phyloP scores from a whole-genome alignment of 129 eudicot genomes.

The Lactuca sativa region DNA sequence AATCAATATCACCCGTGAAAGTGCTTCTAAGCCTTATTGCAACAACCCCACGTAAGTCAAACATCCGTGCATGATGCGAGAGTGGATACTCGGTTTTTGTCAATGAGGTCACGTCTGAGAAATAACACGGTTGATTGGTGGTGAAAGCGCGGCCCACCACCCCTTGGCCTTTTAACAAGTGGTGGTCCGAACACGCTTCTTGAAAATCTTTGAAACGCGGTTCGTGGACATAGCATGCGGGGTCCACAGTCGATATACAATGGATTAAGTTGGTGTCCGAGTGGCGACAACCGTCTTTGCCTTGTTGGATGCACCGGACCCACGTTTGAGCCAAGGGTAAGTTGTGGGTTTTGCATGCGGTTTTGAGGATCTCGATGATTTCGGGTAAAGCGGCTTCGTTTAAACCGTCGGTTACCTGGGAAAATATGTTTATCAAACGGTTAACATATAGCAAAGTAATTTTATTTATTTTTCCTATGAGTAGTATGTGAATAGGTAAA shows the following conservation, averaged over 20 bases:
- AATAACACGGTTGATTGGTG: conserved; percentile 78
- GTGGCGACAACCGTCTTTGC: conserved; percentile 72
- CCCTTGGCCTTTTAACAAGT: conserved; percentile 82
- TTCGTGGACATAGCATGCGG: conserved; percentile 69
- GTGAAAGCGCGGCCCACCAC: conserved; percentile 71
- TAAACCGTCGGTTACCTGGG: conserved; percentile 46
- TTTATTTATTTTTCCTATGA: neutral
- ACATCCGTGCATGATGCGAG: conserved; percentile 84
- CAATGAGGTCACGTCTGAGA: conserved; percentile 48
- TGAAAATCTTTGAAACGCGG: conserved; percentile 51
- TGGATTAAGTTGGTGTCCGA: conserved; percentile 56
- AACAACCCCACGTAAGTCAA: conserved; percentile 71
- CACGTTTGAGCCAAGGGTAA: conserved; percentile 92
- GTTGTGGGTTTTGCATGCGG: conserved; percentile 64
- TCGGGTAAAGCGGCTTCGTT: conserved; percentile 76
- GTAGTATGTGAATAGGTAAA: neutral
- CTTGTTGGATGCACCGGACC: conserved; percentile 83
- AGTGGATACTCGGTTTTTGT: conserved; percentile 83
- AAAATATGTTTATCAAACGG: neutral
- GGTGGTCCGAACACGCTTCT: conserved; percentile 91
- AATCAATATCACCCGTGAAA: conserved; percentile 58
- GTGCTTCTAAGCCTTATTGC: conserved; percentile 84
- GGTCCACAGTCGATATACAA: conserved; percentile 76
- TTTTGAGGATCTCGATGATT: conserved; percentile 59
- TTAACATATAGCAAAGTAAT: neutral